Percentiles rank a stretch among this genome's conserved stretches.
These are phyloP conservation scores for Exsudoporus frostii DNA, from an alignment of 768 basidiomycete genomes.

Conservation along the genomic window DNA sequence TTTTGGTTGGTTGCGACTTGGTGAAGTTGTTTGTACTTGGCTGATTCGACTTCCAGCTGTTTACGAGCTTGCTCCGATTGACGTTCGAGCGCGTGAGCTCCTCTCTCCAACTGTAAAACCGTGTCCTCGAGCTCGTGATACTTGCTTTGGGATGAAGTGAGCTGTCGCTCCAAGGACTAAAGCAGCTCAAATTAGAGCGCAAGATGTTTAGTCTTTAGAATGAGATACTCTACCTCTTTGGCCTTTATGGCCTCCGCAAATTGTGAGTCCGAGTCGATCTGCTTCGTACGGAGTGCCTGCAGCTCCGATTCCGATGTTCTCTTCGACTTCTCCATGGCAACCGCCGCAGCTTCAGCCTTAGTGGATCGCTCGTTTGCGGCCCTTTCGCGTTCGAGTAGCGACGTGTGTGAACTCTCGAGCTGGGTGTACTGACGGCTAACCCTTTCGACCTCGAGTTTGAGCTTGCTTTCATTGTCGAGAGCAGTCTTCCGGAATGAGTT, in stretches of 20 bases:
- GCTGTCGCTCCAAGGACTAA: slow-evolving; percentile 75
- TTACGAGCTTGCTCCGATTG: slow-evolving; percentile 69
- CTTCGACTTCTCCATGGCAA: slow-evolving; percentile 67
- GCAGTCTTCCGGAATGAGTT: slow-evolving; percentile 58
- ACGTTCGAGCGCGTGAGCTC: slow-evolving; percentile 68
- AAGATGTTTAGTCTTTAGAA: not conserved
- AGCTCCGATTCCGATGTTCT: slow-evolving; percentile 70
- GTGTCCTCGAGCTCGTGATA: slow-evolving; percentile 88
- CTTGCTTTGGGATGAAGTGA: slow-evolving; percentile 68
- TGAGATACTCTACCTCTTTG: slow-evolving; percentile 64
- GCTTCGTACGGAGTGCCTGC: slow-evolving; percentile 61
- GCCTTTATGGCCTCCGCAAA: slow-evolving; percentile 56
- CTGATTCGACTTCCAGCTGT: slow-evolving; percentile 70
- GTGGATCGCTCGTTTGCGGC: slow-evolving; percentile 47
- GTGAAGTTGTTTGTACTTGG: slow-evolving; percentile 75
- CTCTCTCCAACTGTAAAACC: slow-evolving; percentile 78
- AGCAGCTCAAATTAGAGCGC: not conserved
- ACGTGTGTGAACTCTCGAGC: slow-evolving; percentile 57
- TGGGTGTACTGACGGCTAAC: slow-evolving; percentile 56
- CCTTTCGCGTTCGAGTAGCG: slow-evolving; percentile 62
- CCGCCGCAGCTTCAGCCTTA: slow-evolving; percentile 45
- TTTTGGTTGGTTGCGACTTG: slow-evolving; percentile 59
- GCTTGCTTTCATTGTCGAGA: slow-evolving; percentile 65
- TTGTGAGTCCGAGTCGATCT: slow-evolving; percentile 63
- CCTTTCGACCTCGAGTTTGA: slow-evolving; percentile 73